These are phyloP conservation scores for Verbascum thapsus DNA, from an alignment of 257 asterid species.

Conservation along the genomic window DNA sequence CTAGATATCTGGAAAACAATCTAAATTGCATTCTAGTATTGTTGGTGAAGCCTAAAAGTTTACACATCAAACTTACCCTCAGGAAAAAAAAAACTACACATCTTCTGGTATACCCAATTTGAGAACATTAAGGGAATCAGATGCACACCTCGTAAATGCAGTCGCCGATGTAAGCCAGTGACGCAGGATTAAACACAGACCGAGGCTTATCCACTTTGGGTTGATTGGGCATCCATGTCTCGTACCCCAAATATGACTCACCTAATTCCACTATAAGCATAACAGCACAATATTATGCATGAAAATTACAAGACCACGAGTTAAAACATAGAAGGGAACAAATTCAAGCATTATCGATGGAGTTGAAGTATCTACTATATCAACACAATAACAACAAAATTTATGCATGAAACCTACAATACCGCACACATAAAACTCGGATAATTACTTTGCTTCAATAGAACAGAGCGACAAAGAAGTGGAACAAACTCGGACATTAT, in stretches of 20 bases:
- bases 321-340: no score
- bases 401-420: no score
- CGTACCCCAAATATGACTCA: conserved; percentile 72
- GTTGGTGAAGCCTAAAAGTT: neutral
- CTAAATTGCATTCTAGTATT: neutral
- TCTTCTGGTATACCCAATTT: neutral
- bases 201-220: conserved; percentile 91
- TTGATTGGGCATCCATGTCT: conserved; percentile 77
- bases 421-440: neutral
- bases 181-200: conserved; percentile 78
- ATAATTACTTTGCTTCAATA: neutral
- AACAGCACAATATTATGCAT: conserved; percentile 1
- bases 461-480: no score
- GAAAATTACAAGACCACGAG: no score
- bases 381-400: no score
- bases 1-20: conserved; percentile 1
- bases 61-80: conserved; percentile 17
- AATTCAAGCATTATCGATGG: no score
- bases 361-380: no score
- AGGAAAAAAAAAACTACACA: neutral
- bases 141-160: conserved; percentile 77
- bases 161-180: conserved; percentile 90
- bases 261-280: conserved; percentile 43
- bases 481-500: no score
- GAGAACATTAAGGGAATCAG: neutral